Percentiles rank a stretch among this genome's conserved stretches.
These are phyloP conservation scores for Diaporthe vexans DNA, from an alignment of 2,329 filamentous ascomycete genomes.

Conservation along the genomic window DNA sequence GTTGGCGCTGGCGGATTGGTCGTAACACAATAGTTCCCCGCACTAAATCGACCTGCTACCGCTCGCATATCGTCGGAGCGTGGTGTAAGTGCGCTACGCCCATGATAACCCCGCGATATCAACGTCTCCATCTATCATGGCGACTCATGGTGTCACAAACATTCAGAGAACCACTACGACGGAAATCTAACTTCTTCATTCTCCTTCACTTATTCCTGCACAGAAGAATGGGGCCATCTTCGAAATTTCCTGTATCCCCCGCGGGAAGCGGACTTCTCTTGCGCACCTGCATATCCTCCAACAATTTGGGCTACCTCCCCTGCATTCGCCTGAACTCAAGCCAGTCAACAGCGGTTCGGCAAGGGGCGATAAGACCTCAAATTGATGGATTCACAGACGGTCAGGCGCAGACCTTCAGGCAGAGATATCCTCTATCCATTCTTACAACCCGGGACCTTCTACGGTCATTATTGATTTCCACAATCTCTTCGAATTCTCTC, in stretches of 20 bases:
- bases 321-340: background rate
- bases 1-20: too few species aligned
- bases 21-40: background rate
- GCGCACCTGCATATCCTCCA: background rate
- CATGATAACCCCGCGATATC: background rate
- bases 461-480: background rate
- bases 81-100: background rate
- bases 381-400: background rate
- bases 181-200: background rate
- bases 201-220: background rate
- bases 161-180: background rate
- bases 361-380: background rate
- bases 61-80: background rate
- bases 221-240: background rate
- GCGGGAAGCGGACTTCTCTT: background rate
- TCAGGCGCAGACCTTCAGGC: background rate
- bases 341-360: background rate
- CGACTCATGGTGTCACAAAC: background rate
- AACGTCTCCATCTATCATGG: too few species aligned
- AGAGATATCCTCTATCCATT: background rate
- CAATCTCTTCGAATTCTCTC: background rate
- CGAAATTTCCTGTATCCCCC: background rate
- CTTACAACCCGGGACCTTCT: background rate
- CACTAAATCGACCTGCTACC: background rate
- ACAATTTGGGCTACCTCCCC: background rate